These are phyloP conservation scores for Capsella rubella DNA, from an alignment of 441 rosid species.

Conservation along the genomic window DNA sequence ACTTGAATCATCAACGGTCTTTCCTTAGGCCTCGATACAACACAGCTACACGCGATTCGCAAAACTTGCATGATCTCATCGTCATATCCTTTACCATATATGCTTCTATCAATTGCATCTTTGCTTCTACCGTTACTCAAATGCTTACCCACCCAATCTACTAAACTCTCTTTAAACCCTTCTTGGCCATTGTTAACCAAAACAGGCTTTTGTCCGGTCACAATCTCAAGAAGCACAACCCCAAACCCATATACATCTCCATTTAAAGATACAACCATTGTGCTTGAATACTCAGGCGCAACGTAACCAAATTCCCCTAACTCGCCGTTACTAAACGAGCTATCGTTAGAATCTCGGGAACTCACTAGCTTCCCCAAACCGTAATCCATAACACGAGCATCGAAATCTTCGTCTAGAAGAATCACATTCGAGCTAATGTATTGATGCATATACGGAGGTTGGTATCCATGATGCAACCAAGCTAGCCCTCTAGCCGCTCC, in stretches of 20 bases:
- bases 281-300: slow-evolving; percentile 70
- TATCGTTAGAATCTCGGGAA: slow-evolving; percentile 55
- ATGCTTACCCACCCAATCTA: slow-evolving; percentile 65
- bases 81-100: slow-evolving; percentile 58
- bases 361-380: slow-evolving; percentile 62
- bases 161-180: slow-evolving; percentile 69
- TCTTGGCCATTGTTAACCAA: slow-evolving; percentile 53
- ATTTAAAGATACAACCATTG: slow-evolving; percentile 63
- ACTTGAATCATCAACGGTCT: slow-evolving; percentile 66
- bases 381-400: slow-evolving; percentile 63
- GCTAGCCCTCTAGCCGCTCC: slow-evolving; percentile 76
- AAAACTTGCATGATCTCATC: slow-evolving; percentile 60
- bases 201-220: slow-evolving; percentile 60
- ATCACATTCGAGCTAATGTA: slow-evolving; percentile 68
- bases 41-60: slow-evolving; percentile 64
- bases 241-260: slow-evolving; percentile 78
- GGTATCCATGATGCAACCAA: slow-evolving; percentile 74
- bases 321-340: slow-evolving; percentile 60
- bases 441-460: slow-evolving; percentile 55
- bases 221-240: slow-evolving; percentile 70
- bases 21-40: slow-evolving; percentile 71
- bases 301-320: slow-evolving; percentile 68
- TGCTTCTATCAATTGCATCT: slow-evolving; percentile 56
- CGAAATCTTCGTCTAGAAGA: slow-evolving; percentile 68
- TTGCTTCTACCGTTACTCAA: slow-evolving; percentile 54